Evolutionary conservation across 1,284 basidiomycete genomes (phyloP).

Genomic region (Apiotrichum sp.): DNA sequence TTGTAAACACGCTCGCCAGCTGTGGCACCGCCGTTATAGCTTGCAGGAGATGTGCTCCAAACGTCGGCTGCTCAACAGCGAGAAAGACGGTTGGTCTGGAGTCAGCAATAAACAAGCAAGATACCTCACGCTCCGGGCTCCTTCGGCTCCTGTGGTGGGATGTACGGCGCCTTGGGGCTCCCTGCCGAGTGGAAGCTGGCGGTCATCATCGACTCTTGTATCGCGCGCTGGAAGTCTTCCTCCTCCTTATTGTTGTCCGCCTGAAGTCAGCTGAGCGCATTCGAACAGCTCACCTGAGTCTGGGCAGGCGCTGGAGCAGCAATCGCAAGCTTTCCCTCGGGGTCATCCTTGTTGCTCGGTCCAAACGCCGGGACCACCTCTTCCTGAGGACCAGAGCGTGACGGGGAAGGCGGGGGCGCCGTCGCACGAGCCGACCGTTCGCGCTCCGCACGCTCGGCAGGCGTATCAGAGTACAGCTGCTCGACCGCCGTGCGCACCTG

Average conservation of each 20-base stretch:
- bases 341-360: slow-evolving; percentile 33
- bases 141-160: slow-evolving; percentile 15
- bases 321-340: slow-evolving; percentile 29
- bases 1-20: slow-evolving; percentile 21
- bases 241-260: slow-evolving; percentile 28
- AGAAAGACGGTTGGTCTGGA: slow-evolving; percentile 10
- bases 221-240: slow-evolving; percentile 38
- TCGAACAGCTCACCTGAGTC: not conserved
- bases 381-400: not conserved
- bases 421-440: slow-evolving; percentile 35
- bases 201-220: slow-evolving; percentile 43
- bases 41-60: slow-evolving; percentile 32
- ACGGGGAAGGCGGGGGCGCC: slow-evolving; percentile 37
- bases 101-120: not conserved
- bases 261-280: not conserved
- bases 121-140: slow-evolving; percentile 30
- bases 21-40: slow-evolving; percentile 37
- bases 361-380: slow-evolving; percentile 26
- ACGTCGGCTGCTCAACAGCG: slow-evolving; percentile 16
- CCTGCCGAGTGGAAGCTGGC: slow-evolving; percentile 37
- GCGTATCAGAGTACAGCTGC: slow-evolving; percentile 16
- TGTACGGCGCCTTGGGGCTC: slow-evolving; percentile 3
- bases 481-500: slow-evolving; percentile 20
- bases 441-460: slow-evolving; percentile 14
- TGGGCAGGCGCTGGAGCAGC: no score